phyloP scores from a whole-genome alignment of 345 rosid genomes.

The Stellera chamaejasme region DNA sequence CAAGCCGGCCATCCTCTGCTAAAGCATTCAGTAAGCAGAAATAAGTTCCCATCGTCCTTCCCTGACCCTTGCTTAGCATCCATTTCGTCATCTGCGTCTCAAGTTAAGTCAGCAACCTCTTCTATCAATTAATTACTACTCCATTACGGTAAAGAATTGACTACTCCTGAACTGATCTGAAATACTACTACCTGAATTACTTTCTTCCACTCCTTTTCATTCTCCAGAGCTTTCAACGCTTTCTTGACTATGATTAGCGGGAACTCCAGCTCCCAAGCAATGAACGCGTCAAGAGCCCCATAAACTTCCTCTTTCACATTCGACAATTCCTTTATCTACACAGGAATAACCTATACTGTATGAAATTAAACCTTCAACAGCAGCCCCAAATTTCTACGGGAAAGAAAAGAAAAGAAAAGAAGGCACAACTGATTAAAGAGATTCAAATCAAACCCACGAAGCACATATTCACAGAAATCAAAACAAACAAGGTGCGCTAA shows the following conservation, averaged over 20 bases:
- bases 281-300: constrained; percentile 85
- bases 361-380: not conserved
- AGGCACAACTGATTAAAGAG: no score
- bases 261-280: constrained; percentile 97
- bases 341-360: not conserved
- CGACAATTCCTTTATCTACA: constrained; percentile 61
- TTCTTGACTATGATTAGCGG: constrained; percentile 80
- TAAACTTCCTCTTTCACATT: constrained; percentile 93
- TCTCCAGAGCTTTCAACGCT: constrained; percentile 76
- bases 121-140: not conserved
- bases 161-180: no score
- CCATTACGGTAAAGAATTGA: not conserved
- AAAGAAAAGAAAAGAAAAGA: not conserved
- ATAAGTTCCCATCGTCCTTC: constrained; percentile 86
- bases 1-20: constrained; percentile 76
- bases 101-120: not conserved
- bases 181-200: constrained; percentile 56
- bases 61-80: constrained; percentile 99
- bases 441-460: not conserved
- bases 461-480: not conserved
- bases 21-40: constrained; percentile 70
- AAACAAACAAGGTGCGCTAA: no score
- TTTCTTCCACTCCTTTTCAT: constrained; percentile 80
- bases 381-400: not conserved
- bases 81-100: constrained; percentile 65